Percentiles rank a stretch among this genome's conserved stretches.
Conservation (phyloP, 192 early-diverging fungal genomes). For the Paraglomus occultum region DNA sequence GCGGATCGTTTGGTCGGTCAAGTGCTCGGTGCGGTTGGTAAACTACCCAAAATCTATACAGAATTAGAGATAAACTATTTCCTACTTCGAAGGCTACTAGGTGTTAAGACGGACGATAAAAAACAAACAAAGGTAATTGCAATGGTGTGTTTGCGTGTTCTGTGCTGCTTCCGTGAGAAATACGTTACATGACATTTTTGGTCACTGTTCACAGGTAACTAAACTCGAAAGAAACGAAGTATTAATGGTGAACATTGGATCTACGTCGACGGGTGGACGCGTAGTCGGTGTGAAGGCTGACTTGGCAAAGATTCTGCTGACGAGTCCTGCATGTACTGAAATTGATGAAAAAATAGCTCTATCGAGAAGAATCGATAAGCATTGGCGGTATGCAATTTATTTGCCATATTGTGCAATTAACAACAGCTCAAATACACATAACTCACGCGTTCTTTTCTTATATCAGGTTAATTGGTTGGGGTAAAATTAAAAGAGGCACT, state of each 20-base stretch:
- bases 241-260: conserved; percentile 96
- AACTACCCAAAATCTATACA: conserved; percentile 88
- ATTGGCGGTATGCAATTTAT: conserved; percentile 78
- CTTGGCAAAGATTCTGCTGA: conserved; percentile 91
- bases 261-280: conserved; percentile 90
- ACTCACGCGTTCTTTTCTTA: conserved; percentile 4
- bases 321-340: conserved; percentile 92
- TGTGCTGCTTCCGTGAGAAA: not conserved
- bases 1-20: conserved; percentile 96
- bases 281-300: conserved; percentile 92
- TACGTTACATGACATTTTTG: not conserved
- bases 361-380: conserved; percentile 93
- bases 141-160: no score
- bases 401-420: not conserved
- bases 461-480: conserved; percentile 94
- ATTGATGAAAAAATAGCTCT: conserved; percentile 94
- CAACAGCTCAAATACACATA: not conserved
- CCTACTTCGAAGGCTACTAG: conserved; percentile 91
- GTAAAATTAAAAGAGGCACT: conserved; percentile 84
- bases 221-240: conserved; percentile 94
- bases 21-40: conserved; percentile 89
- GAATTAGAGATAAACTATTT: conserved; percentile 98
- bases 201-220: conserved; percentile 44
- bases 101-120: conserved; percentile 97
- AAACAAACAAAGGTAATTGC: conserved; percentile 88